These are phyloP conservation scores for Omphalotus olearius DNA, from an alignment of 1,284 basidiomycete genomes.

Conservation along the genomic window DNA sequence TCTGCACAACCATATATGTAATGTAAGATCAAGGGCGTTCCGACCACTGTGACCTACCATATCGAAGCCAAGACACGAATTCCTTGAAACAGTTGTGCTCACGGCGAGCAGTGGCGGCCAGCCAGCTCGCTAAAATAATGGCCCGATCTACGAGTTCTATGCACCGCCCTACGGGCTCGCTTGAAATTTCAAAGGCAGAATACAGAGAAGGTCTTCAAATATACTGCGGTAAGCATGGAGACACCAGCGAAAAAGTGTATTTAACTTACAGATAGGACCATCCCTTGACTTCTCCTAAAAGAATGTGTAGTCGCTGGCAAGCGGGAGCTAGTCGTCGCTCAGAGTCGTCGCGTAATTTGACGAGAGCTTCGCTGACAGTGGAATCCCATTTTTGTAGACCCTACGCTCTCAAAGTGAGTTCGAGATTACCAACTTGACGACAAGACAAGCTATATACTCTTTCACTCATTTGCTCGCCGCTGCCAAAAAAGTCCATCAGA, in stretches of 20 bases:
- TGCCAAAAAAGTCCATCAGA: conserved; percentile 67
- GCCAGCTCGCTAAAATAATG: conserved; percentile 63
- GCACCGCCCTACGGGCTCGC: conserved; percentile 45
- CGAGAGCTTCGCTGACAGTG: conserved; percentile 62
- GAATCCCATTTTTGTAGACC: conserved; percentile 77
- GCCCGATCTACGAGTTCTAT: conserved; percentile 49
- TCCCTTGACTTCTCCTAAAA: conserved; percentile 71
- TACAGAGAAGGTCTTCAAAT: conserved; percentile 39
- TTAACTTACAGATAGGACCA: conserved; percentile 67
- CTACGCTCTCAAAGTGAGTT: conserved; percentile 33
- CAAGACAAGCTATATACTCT: conserved; percentile 42
- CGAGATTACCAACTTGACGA: conserved; percentile 15
- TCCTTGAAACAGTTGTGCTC: conserved; percentile 71
- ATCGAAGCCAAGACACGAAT: conserved; percentile 74
- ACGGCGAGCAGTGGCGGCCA: conserved; percentile 57
- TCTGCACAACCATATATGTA: conserved; percentile 30
- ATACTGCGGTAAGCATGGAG: not conserved
- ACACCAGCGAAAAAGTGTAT: not conserved
- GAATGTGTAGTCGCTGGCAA: conserved; percentile 67
- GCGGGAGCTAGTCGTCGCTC: conserved; percentile 68
- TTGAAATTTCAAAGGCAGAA: conserved; percentile 46
- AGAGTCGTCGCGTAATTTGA: conserved; percentile 67
- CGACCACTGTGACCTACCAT: conserved; percentile 40
- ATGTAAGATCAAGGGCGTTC: not conserved
- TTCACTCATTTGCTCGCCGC: conserved; percentile 76